phyloP scores from a whole-genome alignment of 225 moss, liverwort and hornwort species.

The Polytrichum commune region DNA sequence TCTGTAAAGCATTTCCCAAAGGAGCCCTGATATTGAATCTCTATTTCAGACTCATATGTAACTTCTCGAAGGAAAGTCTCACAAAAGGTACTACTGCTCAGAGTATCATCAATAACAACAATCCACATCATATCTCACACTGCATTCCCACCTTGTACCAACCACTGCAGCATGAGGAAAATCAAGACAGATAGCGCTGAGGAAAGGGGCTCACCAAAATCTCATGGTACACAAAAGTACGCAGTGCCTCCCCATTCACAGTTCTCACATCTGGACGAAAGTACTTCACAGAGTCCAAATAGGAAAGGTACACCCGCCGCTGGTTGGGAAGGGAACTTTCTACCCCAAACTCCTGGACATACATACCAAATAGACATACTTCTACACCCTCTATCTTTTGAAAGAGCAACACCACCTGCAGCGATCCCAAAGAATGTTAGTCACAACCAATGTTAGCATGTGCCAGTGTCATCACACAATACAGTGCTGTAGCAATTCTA shows the following conservation, averaged over 20 bases:
- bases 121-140: too few species aligned
- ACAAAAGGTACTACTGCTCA: too few species aligned
- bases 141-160: neutral
- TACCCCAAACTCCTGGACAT: conserved; percentile 98
- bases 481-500: too few species aligned
- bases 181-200: neutral
- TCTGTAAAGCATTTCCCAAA: too few species aligned
- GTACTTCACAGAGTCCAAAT: conserved; percentile 96
- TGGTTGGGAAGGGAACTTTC: conserved; percentile 94
- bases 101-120: too few species aligned
- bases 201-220: conserved; percentile 67
- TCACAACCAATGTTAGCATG: neutral
- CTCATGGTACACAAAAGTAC: conserved; percentile 97
- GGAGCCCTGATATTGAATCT: too few species aligned
- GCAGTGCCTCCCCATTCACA: conserved; percentile 81
- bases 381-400: conserved; percentile 99
- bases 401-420: conserved; percentile 92
- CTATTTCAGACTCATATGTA: too few species aligned
- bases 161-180: neutral
- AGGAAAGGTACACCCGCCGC: conserved; percentile 97
- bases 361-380: conserved; percentile 98
- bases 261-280: conserved; percentile 98
- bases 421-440: neutral
- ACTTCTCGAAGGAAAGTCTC: too few species aligned
- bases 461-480: too few species aligned